These are phyloP conservation scores for Vigna radiata DNA, from an alignment of 306 rosid genomes.

Conservation along the genomic window DNA sequence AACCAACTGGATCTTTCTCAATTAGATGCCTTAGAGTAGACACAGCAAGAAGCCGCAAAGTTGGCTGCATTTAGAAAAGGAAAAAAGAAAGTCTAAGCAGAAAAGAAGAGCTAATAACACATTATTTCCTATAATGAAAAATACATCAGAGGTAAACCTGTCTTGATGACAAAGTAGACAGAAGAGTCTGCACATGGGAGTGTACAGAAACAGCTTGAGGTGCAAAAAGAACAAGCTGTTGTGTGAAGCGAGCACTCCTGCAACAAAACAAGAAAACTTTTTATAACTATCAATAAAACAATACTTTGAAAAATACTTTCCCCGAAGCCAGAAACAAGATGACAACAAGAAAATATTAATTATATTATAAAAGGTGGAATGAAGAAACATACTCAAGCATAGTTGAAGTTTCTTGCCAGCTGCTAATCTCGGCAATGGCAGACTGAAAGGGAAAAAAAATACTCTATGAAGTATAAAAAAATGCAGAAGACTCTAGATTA, in stretches of 20 bases:
- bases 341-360: constrained; percentile 25
- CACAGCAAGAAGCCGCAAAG: constrained; percentile 90
- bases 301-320: constrained; percentile 4
- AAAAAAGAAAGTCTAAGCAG: constrained; percentile 8
- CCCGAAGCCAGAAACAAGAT: constrained; percentile 15
- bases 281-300: constrained; percentile 21
- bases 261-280: constrained; percentile 37
- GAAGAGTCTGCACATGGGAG: constrained; percentile 64
- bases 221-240: constrained; percentile 97
- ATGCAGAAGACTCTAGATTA: background rate
- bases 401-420: constrained; percentile 90
- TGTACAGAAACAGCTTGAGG: constrained; percentile 98
- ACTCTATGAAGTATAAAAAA: background rate
- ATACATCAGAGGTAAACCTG: constrained; percentile 62
- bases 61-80: constrained; percentile 67
- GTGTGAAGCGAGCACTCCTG: constrained; percentile 97
- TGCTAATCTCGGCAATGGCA: constrained; percentile 91
- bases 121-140: constrained; percentile 31
- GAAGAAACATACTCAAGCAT: constrained; percentile 80
- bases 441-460: constrained; percentile 64
- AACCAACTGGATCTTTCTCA: constrained; percentile 91
- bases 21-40: constrained; percentile 94
- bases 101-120: background rate
- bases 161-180: constrained; percentile 57
- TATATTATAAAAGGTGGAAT: constrained; percentile 21